Evolutionary conservation across 2,329 filamentous ascomycete species (phyloP), one percentile per base, ranked within the genome.

Genomic region (Pseudogymnoascus sp.): DNA sequence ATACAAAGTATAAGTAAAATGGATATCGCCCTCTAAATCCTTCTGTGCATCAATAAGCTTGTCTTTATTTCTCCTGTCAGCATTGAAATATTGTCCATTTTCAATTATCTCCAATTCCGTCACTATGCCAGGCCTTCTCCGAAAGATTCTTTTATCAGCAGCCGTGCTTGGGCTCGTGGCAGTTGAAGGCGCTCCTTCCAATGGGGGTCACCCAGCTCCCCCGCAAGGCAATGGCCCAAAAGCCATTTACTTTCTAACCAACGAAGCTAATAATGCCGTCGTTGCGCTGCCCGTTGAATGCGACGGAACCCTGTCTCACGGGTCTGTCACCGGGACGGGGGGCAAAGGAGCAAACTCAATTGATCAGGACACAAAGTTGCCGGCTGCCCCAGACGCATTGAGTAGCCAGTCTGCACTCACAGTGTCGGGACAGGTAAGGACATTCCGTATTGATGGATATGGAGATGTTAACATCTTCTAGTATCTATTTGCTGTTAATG

Each of bases 181-280:
- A 55, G 48, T 55, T 33, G 48, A 55, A 13, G 48, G 27, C n/a
- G 48, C 48, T 17, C 48, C 41, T 21, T 3, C 7, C 17, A 6
- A 10, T 27, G 51, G n/a, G 12, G 17, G 29, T 15, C 8, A 31
- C 15, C 15, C 15, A 59, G 21, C 33, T 33, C 15, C 58, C 7
- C n/a, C 38, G 33, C 58, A 59, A 2, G 21, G 17, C 15, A 41
- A 41, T 42, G 58, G 58, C 33, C 58, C 64, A 31, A 71, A 80
- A 68, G 82, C 82, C 0, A 68, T 85, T 15, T 86, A 86, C 70
- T 72, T 85, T 61, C 72, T 84, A 39, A 83, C 79, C 36, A 87
- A 87, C 66, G 76, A 80, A 2, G 71, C 69, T 8, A 66, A 76
- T 0, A 64, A 67, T 8, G 83, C 85, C 61, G 75, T 86, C 1